Evolutionary conservation across 768 basidiomycete genomes (phyloP), one percentile per base, ranked within the genome.

Genomic region (Hericium alpestre): DNA sequence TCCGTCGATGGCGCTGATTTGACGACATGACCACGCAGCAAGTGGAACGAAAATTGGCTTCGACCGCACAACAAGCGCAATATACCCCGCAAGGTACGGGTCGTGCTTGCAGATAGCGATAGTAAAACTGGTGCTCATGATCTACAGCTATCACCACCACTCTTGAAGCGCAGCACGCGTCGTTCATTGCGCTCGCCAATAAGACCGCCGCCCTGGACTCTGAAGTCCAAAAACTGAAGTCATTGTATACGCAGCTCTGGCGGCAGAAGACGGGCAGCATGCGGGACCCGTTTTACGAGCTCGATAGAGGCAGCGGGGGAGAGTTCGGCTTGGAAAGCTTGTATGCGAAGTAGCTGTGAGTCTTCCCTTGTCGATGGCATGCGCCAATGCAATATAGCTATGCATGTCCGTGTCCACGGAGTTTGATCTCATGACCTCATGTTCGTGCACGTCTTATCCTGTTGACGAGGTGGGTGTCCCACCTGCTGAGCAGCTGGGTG

Each of bases 41-140:
- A 85, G 90, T 93, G 62, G 90, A 92, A 70, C 79, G 87, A 54
- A 90, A 88, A 67, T 72, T 91, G 6, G 80, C 84, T 6, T 84
- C 86, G 8, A 79, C 85, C 4, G 74, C 83, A 7, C 72, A 73
- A 51, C 83, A 86, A 63, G 71, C 76, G 7, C 86, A 87, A 66
- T 71, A 73, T 49, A 87, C 87, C 1, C 90, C 90, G 13, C 90
- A 93, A 70, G 80, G 90, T 88, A 62, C 22, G 32, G 38, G 37
- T 10, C 22, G 49, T 51, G 40, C 60, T 57, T 39, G 23, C 47
- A 53, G 8, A 57, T 48, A 20, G 46, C 48, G 46, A 40, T 54
- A 50, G 50, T 48, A 48, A 18, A n/a, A 9, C 18, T 40, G 55
- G 1, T 12, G 57, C 20, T 56, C 58, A 32, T 55, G 58, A 23